Evolutionary conservation across 2,329 filamentous ascomycete species (phyloP), one percentile per base, ranked within the genome.

Genomic region (Aureobasidium leucospermi): DNA sequence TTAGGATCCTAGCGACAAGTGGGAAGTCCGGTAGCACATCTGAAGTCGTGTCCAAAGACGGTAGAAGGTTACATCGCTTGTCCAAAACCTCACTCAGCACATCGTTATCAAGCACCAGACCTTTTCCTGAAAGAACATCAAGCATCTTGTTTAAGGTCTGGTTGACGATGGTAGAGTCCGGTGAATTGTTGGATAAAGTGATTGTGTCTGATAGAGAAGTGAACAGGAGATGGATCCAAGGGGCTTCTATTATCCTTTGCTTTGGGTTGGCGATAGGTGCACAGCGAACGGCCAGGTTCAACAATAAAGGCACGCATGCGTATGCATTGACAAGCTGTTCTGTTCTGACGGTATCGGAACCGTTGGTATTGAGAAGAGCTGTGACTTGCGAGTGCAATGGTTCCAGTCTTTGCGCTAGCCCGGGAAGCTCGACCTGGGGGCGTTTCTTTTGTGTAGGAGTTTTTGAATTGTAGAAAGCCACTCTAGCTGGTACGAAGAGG

Each of bases 211-310:
- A 63, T 8, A 78, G 67, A 1, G 69, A 68, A 6, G 67, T 59
- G 49, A 78, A 74, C 8, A 74, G 65, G 11, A 68, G 66, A 55
- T 79, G 74, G 9, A 78, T 67, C 77, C 77, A 79, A 4, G 76
- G 71, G 41, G 67, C 68, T 61, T 78, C 76, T 7, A 70, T 66
- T 9, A 71, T 64, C 23, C 70, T 73, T 59, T 71, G 70, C 58
- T 72, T 74, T 8, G 74, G 72, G 3, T 73, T 77, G 16, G 69
- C 70, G 3, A 70, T 71, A 28, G 74, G 70, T 6, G 71, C 73
- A 32, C 70, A 73, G 38, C 74, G 71, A 8, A 79, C 68, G 5
- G 72, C 70, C 39, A 79, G 62, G 45, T 76, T 71, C 4, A 79
- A 66, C 15, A 79, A 61, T 6, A 47, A 23, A 5, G 55, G 55